Evolutionary conservation across 164 flowering plant species (phyloP).

Genomic region (Echeveria elegans): DNA sequence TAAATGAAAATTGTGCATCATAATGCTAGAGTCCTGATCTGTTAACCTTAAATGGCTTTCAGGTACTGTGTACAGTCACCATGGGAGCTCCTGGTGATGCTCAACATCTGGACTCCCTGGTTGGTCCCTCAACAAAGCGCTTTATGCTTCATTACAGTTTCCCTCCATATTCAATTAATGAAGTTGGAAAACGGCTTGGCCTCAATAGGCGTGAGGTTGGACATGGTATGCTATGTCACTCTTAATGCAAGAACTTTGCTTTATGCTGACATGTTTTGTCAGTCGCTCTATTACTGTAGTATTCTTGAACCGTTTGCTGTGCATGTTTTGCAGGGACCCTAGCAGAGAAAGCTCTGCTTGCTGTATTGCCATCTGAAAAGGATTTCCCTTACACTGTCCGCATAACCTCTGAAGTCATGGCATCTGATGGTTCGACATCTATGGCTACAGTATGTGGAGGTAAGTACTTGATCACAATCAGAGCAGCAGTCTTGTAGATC

Average conservation of each 20-base stretch:
- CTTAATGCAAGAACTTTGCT: background rate
- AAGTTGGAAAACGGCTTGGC: conserved; percentile 87
- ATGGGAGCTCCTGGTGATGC: conserved; percentile 96
- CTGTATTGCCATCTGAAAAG: conserved; percentile 84
- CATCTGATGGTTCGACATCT: conserved; percentile 98
- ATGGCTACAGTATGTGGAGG: conserved; percentile 99
- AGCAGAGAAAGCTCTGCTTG: conserved; percentile 96
- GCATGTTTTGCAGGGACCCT: conserved; percentile 65
- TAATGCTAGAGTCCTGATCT: background rate
- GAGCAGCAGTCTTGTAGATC: background rate
- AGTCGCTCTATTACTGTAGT: background rate
- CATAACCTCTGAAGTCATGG: conserved; percentile 95
- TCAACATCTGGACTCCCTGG: conserved; percentile 76
- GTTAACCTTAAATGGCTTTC: conserved; percentile 10
- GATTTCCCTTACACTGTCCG: conserved; percentile 80
- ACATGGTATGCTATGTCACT: conserved; percentile 54
- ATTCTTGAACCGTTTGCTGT: background rate
- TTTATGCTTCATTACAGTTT: conserved; percentile 99
- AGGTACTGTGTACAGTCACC: conserved; percentile 95
- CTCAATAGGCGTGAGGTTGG: conserved; percentile 98
- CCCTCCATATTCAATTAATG: conserved; percentile 93
- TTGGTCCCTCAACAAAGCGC: conserved; percentile 82
- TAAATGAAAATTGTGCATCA: background rate
- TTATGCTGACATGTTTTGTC: background rate
- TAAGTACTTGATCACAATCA: conserved; percentile 16